Percentiles rank a stretch among this genome's conserved stretches.
Conservation (phyloP, 805 yeast genomes). For the Ogataea parapolymorpha region DNA sequence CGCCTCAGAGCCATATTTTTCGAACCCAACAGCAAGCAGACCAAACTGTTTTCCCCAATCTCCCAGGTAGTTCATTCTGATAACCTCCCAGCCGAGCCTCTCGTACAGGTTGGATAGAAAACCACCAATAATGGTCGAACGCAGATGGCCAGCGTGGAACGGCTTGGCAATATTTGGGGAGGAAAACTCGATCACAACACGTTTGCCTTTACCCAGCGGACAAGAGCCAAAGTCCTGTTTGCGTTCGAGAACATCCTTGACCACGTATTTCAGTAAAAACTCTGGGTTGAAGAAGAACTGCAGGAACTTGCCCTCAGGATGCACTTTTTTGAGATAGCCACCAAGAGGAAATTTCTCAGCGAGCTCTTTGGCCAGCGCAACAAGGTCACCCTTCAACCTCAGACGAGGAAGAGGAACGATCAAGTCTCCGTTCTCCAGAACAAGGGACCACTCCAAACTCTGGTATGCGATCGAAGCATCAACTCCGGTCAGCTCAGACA, state of each 20-base stretch:
- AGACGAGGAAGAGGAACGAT: slow-evolving; percentile 89
- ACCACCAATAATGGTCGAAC: slow-evolving; percentile 98
- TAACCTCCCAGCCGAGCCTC: slow-evolving; percentile 87
- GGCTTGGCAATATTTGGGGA: slow-evolving; percentile 99
- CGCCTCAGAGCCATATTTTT: slow-evolving; percentile 79
- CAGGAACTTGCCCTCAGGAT: slow-evolving; percentile 84
- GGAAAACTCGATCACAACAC: slow-evolving; percentile 80
- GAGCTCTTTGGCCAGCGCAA: slow-evolving; percentile 71
- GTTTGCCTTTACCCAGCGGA: slow-evolving; percentile 71
- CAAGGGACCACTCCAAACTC: slow-evolving; percentile 83
- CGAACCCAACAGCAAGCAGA: slow-evolving; percentile 87
- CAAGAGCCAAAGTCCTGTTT: slow-evolving; percentile 65
- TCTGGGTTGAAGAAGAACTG: slow-evolving; percentile 80
- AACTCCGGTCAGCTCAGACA: slow-evolving; percentile 70
- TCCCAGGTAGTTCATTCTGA: slow-evolving; percentile 91
- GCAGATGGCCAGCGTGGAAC: slow-evolving; percentile 98
- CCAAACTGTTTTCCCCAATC: slow-evolving; percentile 99
- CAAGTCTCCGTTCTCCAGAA: slow-evolving; percentile 89
- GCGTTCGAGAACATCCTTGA: slow-evolving; percentile 64
- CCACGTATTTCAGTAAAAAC: slow-evolving; percentile 62
- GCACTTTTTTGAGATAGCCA: slow-evolving; percentile 63
- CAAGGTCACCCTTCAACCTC: slow-evolving; percentile 82
- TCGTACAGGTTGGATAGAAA: slow-evolving; percentile 88
- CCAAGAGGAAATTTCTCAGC: slow-evolving; percentile 73
- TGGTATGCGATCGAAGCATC: slow-evolving; percentile 67